Evolutionary conservation across 805 yeast species (phyloP), one percentile per base, ranked within the genome.

Genomic region (Pichia gijzeniarum): DNA sequence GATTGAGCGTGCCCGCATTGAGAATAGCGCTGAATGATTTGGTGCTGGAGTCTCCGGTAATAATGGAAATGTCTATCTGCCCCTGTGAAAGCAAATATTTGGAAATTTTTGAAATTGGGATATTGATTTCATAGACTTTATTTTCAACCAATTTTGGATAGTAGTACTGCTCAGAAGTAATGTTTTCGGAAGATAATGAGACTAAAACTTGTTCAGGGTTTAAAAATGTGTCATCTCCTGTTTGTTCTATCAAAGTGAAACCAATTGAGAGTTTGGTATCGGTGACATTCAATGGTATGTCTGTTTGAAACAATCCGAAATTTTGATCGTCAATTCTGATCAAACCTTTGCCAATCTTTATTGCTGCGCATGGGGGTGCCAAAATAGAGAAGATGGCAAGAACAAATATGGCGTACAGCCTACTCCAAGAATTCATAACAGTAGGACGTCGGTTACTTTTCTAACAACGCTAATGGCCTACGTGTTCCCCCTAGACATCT

Each of bases 121-220:
- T 28, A 13, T 37, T 42, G 2, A 32, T 20, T 27, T 48, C 51
- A 38, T 41, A 55, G 5, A 44, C 40, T 34, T 43, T 41, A 18
- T 35, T 35, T 17, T 44, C 35, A 19, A 44, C 14, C 18, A 51
- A 31, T 7, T 21, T 33, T 13, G 69, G 67, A 37, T 55, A 55
- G 20, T 45, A 47, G 31, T 55, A 53, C 4, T 60, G 44, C 35
- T 57, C 56, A 13, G 55, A 37, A 2, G 39, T 40, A 22, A 34
- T 4, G 9, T 45, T 37, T 2, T 43, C 36, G 2, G 50, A 41
- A 2, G 60, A 50, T 7, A 62, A 38, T 12, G 55, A 20, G 27
- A 63, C 43, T 5, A 57, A 47, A 16, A 61, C 64, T 43, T 61
- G 67, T 14, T 49, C 41, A 5, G 66, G 67, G 4, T 33, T 8